Percentiles rank a stretch among this genome's conserved stretches.
phyloP scores from a whole-genome alignment of 2,329 filamentous ascomycete species.

The Phaeosphaeria sp. region DNA sequence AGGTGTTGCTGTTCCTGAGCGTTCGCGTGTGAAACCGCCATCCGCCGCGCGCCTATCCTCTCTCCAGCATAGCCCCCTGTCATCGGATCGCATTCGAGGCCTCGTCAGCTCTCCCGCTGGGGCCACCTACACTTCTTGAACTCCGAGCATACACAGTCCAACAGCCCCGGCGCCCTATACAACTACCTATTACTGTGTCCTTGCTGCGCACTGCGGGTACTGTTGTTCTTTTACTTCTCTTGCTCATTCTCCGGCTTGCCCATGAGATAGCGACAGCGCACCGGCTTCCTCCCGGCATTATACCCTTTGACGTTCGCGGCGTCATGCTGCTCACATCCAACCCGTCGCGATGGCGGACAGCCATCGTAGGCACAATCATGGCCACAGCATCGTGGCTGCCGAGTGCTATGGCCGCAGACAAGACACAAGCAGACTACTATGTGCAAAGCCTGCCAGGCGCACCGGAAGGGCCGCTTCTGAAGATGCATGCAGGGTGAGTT shows the following conservation, averaged over 20 bases:
- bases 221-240: slow-evolving; percentile 1
- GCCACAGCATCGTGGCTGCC: slow-evolving; percentile 43
- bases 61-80: slow-evolving; percentile 6
- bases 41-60: slow-evolving; percentile 6
- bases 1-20: not conserved
- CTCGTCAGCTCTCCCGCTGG: slow-evolving; percentile 37
- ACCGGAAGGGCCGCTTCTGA: slow-evolving; percentile 74
- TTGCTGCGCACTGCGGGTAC: not conserved
- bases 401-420: slow-evolving; percentile 49
- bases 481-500: slow-evolving; percentile 96
- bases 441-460: slow-evolving; percentile 84
- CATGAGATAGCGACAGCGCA: slow-evolving; percentile 46
- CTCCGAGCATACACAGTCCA: slow-evolving; percentile 11
- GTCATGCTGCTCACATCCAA: slow-evolving; percentile 35
- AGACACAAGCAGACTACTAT: slow-evolving; percentile 85
- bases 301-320: slow-evolving; percentile 16
- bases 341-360: slow-evolving; percentile 41
- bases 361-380: slow-evolving; percentile 39
- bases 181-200: slow-evolving; percentile 1
- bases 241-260: slow-evolving; percentile 6
- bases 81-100: slow-evolving; percentile 18
- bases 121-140: slow-evolving; percentile 32
- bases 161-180: slow-evolving; percentile 11
- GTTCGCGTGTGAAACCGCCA: slow-evolving; percentile 11
- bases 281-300: slow-evolving; percentile 26